Evolutionary conservation across 768 basidiomycete genomes (phyloP).

Genomic region (Plicaturopsis crispa): DNA sequence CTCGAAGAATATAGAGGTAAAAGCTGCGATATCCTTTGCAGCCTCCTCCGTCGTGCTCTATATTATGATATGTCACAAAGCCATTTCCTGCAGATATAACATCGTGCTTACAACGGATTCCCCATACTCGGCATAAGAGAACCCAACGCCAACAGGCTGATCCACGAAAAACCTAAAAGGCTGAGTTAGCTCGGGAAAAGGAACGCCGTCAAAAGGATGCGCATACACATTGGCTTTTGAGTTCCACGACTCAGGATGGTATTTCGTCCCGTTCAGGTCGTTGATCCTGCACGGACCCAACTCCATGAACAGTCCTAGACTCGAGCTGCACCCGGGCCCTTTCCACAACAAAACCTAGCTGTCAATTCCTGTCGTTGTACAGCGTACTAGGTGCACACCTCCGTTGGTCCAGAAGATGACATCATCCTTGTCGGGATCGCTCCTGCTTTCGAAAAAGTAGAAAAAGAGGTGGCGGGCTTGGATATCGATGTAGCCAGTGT

Average conservation of each 20-base stretch:
- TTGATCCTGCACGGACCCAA: conserved; percentile 65
- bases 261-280: conserved; percentile 39
- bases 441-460: conserved; percentile 70
- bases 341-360: no score
- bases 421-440: conserved; percentile 46
- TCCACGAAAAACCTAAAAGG: conserved; percentile 41
- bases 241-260: conserved; percentile 62
- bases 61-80: neutral
- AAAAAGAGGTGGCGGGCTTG: conserved; percentile 61
- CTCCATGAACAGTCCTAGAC: conserved; percentile 68
- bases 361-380: no score
- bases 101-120: conserved; percentile 43
- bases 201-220: no score
- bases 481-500: conserved; percentile 64
- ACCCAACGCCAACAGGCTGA: conserved; percentile 37
- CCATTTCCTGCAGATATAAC: neutral
- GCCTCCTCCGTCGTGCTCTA: conserved; percentile 62
- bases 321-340: conserved; percentile 45
- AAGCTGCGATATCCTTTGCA: conserved; percentile 63
- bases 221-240: conserved; percentile 54
- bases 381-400: no score
- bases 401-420: conserved; percentile 55
- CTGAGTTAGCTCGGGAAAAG: no score
- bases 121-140: conserved; percentile 49
- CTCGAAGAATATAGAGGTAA: conserved; percentile 69